These are phyloP conservation scores for Ulota crispa DNA, from an alignment of 225 moss, liverwort and hornwort species.

Conservation along the genomic window DNA sequence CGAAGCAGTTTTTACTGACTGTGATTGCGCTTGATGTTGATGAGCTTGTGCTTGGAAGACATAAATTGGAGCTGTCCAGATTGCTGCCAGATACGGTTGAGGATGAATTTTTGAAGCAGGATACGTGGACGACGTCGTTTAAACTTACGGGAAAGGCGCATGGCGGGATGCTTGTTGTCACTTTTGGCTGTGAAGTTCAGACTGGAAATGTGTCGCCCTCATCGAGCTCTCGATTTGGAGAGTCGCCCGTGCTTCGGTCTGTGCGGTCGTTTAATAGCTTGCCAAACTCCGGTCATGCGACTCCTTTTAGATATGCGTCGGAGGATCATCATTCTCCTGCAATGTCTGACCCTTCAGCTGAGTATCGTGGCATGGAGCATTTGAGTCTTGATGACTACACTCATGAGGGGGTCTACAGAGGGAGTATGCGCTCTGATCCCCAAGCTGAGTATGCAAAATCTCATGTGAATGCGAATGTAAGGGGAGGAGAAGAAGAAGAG, in stretches of 20 bases:
- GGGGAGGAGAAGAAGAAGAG: constrained; percentile 29
- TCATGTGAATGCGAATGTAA: constrained; percentile 25
- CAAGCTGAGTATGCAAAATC: constrained; percentile 27
- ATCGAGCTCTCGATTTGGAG: constrained; percentile 56
- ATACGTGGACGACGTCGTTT: constrained; percentile 87
- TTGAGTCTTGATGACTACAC: constrained; percentile 86
- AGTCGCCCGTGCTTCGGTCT: constrained; percentile 70
- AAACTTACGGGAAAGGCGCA: constrained; percentile 88
- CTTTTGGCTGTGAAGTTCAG: constrained; percentile 87
- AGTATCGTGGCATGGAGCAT: constrained; percentile 81
- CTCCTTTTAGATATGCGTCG: constrained; percentile 58
- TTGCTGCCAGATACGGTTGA: constrained; percentile 78
- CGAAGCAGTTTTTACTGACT: constrained; percentile 75
- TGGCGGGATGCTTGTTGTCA: constrained; percentile 82
- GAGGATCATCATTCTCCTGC: constrained; percentile 70
- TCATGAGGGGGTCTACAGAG: constrained; percentile 42
- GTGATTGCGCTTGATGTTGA: constrained; percentile 86
- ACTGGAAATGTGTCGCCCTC: constrained; percentile 49
- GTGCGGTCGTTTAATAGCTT: constrained; percentile 67
- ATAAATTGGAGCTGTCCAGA: constrained; percentile 81
- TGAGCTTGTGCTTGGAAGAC: constrained; percentile 81
- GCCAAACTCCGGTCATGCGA: constrained; percentile 78
- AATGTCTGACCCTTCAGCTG: constrained; percentile 71
- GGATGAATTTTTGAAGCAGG: constrained; percentile 72
- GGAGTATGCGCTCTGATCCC: constrained; percentile 29